phyloP scores from a whole-genome alignment of 202 grass and related monocot species.

The Cymbopogon flexuosus region DNA sequence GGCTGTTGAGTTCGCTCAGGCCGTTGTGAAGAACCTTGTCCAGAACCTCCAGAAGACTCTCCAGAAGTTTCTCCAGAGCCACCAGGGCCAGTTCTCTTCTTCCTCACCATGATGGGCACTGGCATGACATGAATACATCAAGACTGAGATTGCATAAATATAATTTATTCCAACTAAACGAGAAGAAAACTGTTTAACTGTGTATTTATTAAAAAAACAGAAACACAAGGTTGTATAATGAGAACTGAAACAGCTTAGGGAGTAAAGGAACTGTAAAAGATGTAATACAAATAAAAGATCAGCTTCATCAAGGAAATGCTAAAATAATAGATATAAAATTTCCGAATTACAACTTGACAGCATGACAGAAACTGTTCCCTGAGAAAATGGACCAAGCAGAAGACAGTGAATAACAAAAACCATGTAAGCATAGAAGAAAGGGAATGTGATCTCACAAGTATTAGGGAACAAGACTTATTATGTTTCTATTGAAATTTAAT shows the following conservation, averaged over 20 bases:
- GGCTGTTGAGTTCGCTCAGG: slow-evolving; percentile 52
- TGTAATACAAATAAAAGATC: not conserved
- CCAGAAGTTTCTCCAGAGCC: slow-evolving; percentile 58
- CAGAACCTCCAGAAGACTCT: slow-evolving; percentile 40
- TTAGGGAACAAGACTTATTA: not conserved
- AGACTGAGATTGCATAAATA: not conserved
- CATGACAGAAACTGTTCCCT: not conserved
- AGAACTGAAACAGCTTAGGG: not conserved
- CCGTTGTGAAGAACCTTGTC: slow-evolving; percentile 46
- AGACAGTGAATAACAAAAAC: not conserved
- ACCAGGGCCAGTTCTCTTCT: slow-evolving; percentile 66
- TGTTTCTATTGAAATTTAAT: not conserved
- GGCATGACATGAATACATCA: slow-evolving; percentile 16
- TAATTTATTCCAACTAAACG: not conserved
- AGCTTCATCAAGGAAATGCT: not conserved
- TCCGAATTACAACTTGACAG: not conserved
- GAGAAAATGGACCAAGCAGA: not conserved
- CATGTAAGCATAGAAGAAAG: not conserved
- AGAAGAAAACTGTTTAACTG: not conserved
- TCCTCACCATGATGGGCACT: slow-evolving; percentile 70
- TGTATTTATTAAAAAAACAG: not conserved
- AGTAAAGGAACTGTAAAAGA: not conserved
- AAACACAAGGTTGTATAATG: not conserved
- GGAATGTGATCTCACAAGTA: not conserved
- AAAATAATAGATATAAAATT: not conserved